These are phyloP conservation scores for Allium fistulosum DNA, from an alignment of 106 monocot genomes.

Conservation along the genomic window DNA sequence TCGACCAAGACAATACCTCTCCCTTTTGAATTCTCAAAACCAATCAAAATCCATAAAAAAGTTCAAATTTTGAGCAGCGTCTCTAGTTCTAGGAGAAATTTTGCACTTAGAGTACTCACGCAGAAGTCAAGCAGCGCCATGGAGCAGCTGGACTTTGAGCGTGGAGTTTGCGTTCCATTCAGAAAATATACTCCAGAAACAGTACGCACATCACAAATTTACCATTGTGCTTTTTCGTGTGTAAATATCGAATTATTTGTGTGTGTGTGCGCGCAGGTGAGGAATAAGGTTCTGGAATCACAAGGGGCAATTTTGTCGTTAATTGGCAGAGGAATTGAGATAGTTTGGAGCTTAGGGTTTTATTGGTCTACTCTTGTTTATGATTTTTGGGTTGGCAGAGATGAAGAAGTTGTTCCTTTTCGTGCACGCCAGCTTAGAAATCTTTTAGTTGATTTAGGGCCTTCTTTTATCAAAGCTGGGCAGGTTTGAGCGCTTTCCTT, in stretches of 20 bases:
- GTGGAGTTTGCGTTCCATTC: slow-evolving; percentile 91
- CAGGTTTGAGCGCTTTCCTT: slow-evolving; percentile 38
- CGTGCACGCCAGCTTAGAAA: slow-evolving; percentile 96
- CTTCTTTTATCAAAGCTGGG: slow-evolving; percentile 97
- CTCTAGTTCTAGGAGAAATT: not conserved
- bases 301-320: slow-evolving; percentile 59
- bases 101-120: not conserved
- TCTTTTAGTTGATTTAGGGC: slow-evolving; percentile 81
- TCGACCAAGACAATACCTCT: not conserved
- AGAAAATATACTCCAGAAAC: slow-evolving; percentile 79
- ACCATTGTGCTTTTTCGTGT: not conserved
- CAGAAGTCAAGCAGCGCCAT: slow-evolving; percentile 27
- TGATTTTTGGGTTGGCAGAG: slow-evolving; percentile 80
- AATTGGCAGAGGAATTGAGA: slow-evolving; percentile 63
- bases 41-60: not conserved
- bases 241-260: not conserved
- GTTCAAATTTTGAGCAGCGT: not conserved
- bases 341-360: slow-evolving; percentile 79
- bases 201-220: slow-evolving; percentile 17
- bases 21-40: not conserved
- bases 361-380: slow-evolving; percentile 90
- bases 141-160: slow-evolving; percentile 98
- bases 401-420: slow-evolving; percentile 86
- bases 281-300: slow-evolving; percentile 72
- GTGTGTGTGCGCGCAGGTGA: slow-evolving; percentile 34